These are phyloP conservation scores for Leishmania turanica DNA, from an alignment of 208 protist genomes.

Conservation along the genomic window DNA sequence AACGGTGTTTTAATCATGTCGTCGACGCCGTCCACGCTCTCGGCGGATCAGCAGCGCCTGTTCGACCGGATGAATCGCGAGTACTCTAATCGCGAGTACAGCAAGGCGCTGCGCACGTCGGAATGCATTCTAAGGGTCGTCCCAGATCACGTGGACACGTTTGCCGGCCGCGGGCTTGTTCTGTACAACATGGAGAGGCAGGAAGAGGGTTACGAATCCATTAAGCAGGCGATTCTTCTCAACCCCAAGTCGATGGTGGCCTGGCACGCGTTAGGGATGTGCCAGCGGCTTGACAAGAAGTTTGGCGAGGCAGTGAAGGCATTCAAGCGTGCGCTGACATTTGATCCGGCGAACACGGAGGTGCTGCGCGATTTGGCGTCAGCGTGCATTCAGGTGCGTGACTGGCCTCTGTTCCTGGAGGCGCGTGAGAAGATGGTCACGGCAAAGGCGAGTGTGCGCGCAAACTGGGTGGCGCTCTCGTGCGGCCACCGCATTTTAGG, in stretches of 20 bases:
- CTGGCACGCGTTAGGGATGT: constrained; percentile 95
- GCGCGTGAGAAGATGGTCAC: constrained; percentile 88
- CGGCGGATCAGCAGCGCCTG: constrained; percentile 57
- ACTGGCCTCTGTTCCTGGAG: constrained; percentile 91
- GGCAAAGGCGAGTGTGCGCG: constrained; percentile 81
- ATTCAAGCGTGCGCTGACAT: constrained; percentile 84
- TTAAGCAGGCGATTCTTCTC: constrained; percentile 61
- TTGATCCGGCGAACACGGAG: constrained; percentile 81
- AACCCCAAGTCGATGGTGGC: constrained; percentile 79
- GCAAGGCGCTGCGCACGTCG: constrained; percentile 76
- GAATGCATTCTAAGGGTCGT: constrained; percentile 67
- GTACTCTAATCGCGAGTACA: constrained; percentile 81
- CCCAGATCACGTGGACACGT: constrained; percentile 79
- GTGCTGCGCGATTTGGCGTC: constrained; percentile 91
- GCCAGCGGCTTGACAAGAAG: constrained; percentile 91
- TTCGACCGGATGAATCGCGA: constrained; percentile 83
- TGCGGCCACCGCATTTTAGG: constrained; percentile 83
- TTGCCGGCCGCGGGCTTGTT: constrained; percentile 82
- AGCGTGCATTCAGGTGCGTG: constrained; percentile 92
- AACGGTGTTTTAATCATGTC: constrained; percentile 4
- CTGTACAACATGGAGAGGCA: constrained; percentile 72
- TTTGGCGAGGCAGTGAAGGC: constrained; percentile 92
- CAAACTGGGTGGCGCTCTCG: constrained; percentile 88
- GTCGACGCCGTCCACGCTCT: constrained; percentile 15
- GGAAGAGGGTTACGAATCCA: constrained; percentile 67